These are phyloP conservation scores for Przewalskia tangutica DNA, from an alignment of 257 asterid genomes.

Conservation along the genomic window DNA sequence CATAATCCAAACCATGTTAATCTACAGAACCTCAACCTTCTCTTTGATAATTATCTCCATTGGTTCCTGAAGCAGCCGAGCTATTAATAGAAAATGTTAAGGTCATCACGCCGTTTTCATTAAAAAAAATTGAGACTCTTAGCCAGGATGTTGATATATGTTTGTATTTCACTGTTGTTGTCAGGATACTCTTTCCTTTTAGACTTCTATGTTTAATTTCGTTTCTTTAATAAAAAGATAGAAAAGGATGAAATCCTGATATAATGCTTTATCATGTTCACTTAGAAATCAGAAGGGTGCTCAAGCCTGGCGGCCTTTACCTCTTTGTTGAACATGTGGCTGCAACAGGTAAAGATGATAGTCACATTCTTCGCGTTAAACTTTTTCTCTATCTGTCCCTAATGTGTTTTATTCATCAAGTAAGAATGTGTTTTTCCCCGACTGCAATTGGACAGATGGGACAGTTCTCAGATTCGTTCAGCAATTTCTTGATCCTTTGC, in stretches of 20 bases:
- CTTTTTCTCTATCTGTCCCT: background rate
- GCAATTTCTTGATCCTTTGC: conserved; percentile 73
- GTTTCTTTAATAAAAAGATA: background rate
- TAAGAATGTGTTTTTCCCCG: background rate
- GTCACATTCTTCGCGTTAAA: background rate
- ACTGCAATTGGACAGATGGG: conserved; percentile 42
- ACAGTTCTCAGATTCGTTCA: conserved; percentile 49
- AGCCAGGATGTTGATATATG: background rate
- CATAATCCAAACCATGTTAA: background rate
- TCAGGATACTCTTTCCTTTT: background rate
- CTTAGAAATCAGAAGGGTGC: conserved; percentile 82
- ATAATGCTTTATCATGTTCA: background rate
- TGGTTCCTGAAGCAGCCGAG: background rate
- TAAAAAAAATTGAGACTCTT: background rate
- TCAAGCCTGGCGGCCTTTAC: conserved; percentile 77
- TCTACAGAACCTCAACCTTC: background rate
- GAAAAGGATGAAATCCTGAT: background rate
- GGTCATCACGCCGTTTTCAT: background rate
- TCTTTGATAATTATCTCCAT: background rate
- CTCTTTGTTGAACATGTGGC: conserved; percentile 84
- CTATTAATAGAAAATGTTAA: background rate
- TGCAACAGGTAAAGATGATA: conserved; percentile 50
- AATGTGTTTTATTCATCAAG: background rate
- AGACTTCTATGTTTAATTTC: background rate
- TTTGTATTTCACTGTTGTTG: background rate